Percentiles rank a stretch among this genome's conserved stretches.
Evolutionary conservation across 345 rosid genomes (phyloP).

Genomic region (Eucalyptus cloeziana): DNA sequence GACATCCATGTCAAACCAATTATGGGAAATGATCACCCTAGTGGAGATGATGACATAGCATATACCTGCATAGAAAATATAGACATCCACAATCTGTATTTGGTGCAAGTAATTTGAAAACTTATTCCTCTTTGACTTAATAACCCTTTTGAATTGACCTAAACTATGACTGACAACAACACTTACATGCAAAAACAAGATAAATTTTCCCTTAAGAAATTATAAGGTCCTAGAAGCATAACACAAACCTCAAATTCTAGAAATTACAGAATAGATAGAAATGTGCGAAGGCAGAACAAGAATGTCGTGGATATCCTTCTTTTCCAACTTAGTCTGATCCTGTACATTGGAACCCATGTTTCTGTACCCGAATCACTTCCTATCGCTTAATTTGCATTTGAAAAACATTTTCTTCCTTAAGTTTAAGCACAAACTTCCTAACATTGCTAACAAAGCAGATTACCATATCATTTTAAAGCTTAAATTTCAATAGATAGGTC

Average conservation of each 20-base stretch:
- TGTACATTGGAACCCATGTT: background rate
- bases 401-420: no score
- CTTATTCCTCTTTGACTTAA: background rate
- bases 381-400: no score
- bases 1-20: background rate
- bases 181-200: background rate
- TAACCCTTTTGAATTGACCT: background rate
- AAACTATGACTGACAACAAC: background rate
- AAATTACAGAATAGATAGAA: background rate
- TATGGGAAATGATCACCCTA: background rate
- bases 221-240: background rate
- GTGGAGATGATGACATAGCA: background rate
- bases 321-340: background rate
- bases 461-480: no score
- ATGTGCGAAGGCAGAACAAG: background rate
- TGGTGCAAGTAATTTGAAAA: background rate
- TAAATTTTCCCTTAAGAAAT: background rate
- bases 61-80: background rate
- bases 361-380: no score
- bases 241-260: background rate
- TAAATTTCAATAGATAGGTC: no score
- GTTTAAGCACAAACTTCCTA: no score
- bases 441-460: no score
- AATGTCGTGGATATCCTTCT: background rate
- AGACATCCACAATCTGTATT: background rate